Conservation (phyloP, 2,329 filamentous ascomycete genomes). For the Rhynchosporium secalis region DNA sequence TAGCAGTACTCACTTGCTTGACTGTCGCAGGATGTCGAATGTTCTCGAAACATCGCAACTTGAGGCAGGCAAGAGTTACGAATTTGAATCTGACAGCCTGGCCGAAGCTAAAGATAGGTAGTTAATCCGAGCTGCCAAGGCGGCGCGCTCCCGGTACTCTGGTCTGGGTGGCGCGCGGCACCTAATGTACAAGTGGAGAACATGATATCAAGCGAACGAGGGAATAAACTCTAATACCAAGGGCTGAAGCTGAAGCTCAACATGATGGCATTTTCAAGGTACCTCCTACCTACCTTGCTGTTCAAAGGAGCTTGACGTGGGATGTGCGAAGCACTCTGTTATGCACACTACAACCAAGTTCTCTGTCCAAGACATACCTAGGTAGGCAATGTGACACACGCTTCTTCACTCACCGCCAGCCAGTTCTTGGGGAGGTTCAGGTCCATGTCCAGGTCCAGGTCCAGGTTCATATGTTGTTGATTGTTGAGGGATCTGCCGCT, state of each 20-base stretch:
- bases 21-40: not conserved
- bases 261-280: not conserved
- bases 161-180: not conserved
- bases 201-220: not conserved
- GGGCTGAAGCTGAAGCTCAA: not conserved
- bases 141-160: slow-evolving; percentile 1
- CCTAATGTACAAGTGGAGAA: not conserved
- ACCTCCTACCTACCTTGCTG: too few relatives aligned
- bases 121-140: slow-evolving; percentile 7
- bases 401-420: not conserved
- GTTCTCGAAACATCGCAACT: not conserved
- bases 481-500: slow-evolving; percentile 13
- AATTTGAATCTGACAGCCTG: not conserved
- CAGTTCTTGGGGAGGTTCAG: not conserved
- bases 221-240: not conserved
- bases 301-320: too few relatives aligned
- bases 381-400: too few relatives aligned
- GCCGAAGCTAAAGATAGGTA: not conserved
- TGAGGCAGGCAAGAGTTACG: not conserved
- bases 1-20: not conserved
- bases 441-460: not conserved
- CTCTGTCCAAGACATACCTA: not conserved
- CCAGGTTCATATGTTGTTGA: not conserved
- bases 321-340: not conserved
- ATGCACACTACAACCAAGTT: not conserved